Percentiles rank a stretch among this genome's conserved stretches.
These are phyloP conservation scores for Amanita pseudoporphyria DNA, from an alignment of 768 basidiomycete genomes.

Conservation along the genomic window DNA sequence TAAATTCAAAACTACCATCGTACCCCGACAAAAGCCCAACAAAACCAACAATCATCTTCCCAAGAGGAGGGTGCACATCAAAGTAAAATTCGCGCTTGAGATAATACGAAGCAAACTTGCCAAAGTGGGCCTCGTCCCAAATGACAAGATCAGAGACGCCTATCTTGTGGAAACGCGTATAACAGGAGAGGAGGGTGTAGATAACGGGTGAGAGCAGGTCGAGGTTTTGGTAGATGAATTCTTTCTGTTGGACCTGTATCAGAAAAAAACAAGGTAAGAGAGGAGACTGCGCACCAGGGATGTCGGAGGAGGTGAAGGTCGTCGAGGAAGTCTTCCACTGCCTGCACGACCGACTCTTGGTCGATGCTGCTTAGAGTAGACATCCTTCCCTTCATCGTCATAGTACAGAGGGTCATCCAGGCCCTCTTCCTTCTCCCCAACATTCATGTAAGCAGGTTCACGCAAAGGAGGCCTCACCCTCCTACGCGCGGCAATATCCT, in stretches of 20 bases:
- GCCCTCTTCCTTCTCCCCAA: conserved; percentile 19
- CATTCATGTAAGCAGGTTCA: conserved; percentile 11
- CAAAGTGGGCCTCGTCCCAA: conserved; percentile 99
- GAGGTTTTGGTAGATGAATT: conserved; percentile 72
- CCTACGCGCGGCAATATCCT: conserved; percentile 20
- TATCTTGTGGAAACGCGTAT: conserved; percentile 91
- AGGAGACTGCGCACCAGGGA: conserved; percentile 37
- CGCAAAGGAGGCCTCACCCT: conserved; percentile 22
- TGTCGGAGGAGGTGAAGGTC: conserved; percentile 55
- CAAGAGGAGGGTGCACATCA: conserved; percentile 96
- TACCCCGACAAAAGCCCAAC: conserved; percentile 89
- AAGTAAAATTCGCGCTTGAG: conserved; percentile 99
- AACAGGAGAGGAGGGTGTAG: conserved; percentile 91
- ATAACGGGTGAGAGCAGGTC: conserved; percentile 71
- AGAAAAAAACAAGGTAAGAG: conserved; percentile 13
- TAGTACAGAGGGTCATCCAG: conserved; percentile 16
- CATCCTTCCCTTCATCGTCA: conserved; percentile 44
- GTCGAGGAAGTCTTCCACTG: conserved; percentile 53
- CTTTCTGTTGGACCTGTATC: conserved; percentile 32
- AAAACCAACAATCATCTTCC: conserved; percentile 97
- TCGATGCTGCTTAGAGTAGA: conserved; percentile 35
- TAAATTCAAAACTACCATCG: conserved; percentile 88
- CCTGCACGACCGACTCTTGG: conserved; percentile 30
- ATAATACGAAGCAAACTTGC: conserved; percentile 97
- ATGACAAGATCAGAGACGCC: conserved; percentile 80